Evolutionary conservation across 148 eudicot genomes (phyloP).

Genomic region (Fallopia convolvulus): DNA sequence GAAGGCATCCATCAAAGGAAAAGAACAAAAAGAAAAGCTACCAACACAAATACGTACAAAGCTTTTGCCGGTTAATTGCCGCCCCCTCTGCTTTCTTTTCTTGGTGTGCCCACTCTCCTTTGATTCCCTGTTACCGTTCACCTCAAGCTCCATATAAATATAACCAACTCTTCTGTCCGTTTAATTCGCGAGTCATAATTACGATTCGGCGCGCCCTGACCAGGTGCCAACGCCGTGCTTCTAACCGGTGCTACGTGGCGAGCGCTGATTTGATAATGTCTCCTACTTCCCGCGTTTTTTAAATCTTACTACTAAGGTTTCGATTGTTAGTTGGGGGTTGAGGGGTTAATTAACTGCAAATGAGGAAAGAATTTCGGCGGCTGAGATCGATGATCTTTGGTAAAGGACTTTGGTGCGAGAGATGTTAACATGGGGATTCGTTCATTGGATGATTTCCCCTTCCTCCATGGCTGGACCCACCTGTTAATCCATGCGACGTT

Average conservation of each 20-base stretch:
- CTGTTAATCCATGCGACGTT: not conserved
- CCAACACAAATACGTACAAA: too few species aligned
- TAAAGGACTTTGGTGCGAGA: not conserved
- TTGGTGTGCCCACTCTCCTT: not conserved
- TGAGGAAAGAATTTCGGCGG: not conserved
- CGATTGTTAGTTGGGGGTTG: too few species aligned
- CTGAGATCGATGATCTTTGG: not conserved
- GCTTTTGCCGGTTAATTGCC: not conserved
- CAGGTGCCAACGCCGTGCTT: not conserved
- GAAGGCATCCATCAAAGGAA: conserved; percentile 6
- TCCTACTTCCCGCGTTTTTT: not conserved
- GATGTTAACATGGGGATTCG: not conserved
- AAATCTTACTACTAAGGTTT: not conserved
- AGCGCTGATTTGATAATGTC: not conserved
- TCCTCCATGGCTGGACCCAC: not conserved
- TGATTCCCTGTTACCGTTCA: not conserved
- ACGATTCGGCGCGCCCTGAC: not conserved
- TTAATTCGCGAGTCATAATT: not conserved
- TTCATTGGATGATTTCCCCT: not conserved
- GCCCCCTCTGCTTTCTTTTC: not conserved
- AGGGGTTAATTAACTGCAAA: too few species aligned
- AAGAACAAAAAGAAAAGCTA: conserved; percentile 1
- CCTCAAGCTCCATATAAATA: not conserved
- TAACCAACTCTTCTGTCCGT: not conserved
- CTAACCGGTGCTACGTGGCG: not conserved